phyloP scores from a whole-genome alignment of 2,329 filamentous ascomycete genomes.

The Keithomyces neogunnii region DNA sequence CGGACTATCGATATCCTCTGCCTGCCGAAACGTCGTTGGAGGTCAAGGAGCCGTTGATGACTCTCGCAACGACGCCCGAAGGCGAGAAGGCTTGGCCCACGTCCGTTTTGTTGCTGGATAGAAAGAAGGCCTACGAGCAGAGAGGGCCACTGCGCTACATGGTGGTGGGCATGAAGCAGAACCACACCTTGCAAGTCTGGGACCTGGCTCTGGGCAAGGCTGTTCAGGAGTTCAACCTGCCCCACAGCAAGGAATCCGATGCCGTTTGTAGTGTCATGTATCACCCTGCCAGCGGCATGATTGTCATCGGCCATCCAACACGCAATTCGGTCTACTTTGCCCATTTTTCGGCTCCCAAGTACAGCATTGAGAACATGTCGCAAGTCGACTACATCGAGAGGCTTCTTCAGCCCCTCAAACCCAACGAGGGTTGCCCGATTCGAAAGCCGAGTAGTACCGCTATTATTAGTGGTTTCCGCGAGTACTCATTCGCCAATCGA shows the following conservation, averaged over 20 bases:
- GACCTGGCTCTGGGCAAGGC: constrained; percentile 91
- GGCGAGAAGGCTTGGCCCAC: constrained; percentile 95
- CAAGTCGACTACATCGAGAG: constrained; percentile 84
- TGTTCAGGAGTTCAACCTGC: constrained; percentile 93
- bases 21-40: constrained; percentile 57
- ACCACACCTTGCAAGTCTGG: constrained; percentile 97
- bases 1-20: constrained; percentile 40
- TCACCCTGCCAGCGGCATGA: constrained; percentile 84
- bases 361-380: constrained; percentile 72
- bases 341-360: constrained; percentile 88
- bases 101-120: constrained; percentile 92
- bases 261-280: constrained; percentile 97
- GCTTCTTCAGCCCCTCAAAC: constrained; percentile 37
- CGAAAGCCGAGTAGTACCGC: constrained; percentile 89
- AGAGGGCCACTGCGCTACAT: constrained; percentile 87
- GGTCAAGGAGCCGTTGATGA: constrained; percentile 78
- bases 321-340: constrained; percentile 97
- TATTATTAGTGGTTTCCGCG: constrained; percentile 92
- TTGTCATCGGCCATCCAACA: constrained; percentile 91
- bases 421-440: constrained; percentile 27
- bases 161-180: constrained; percentile 97
- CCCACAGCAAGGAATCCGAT: constrained; percentile 91
- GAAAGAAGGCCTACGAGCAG: constrained; percentile 87
- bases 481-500: constrained; percentile 84
- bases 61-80: constrained; percentile 76